A percentile compares a stretch with the other conserved stretches of the same genome.
These are phyloP conservation scores for Fusarium stilboides DNA, from an alignment of 2,329 filamentous ascomycete species.

Conservation along the genomic window DNA sequence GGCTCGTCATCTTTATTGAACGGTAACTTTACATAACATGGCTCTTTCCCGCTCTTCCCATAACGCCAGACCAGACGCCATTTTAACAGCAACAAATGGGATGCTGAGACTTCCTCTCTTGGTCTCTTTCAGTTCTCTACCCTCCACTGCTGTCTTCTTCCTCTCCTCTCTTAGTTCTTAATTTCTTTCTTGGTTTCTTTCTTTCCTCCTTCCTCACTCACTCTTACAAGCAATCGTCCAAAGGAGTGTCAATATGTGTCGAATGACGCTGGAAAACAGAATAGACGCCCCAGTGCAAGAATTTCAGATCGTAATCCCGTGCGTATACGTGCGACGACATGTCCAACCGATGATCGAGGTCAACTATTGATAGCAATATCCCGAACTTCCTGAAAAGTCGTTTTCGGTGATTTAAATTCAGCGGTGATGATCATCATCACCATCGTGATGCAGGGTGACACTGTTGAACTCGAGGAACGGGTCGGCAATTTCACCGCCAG, in stretches of 20 bases:
- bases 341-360: slow-evolving; percentile 28
- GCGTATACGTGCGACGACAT: slow-evolving; percentile 44
- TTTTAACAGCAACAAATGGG: slow-evolving; percentile 44
- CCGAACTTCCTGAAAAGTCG: slow-evolving; percentile 11
- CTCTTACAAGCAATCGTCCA: slow-evolving; percentile 31
- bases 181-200: slow-evolving; percentile 6
- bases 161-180: not conserved
- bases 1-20: slow-evolving; percentile 47
- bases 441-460: slow-evolving; percentile 96
- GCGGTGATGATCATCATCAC: slow-evolving; percentile 74
- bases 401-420: slow-evolving; percentile 12
- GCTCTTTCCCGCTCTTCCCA: slow-evolving; percentile 51
- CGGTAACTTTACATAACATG: slow-evolving; percentile 51
- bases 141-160: slow-evolving; percentile 9
- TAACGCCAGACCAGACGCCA: slow-evolving; percentile 54
- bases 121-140: slow-evolving; percentile 24
- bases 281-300: slow-evolving; percentile 43
- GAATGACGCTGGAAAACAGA: slow-evolving; percentile 45
- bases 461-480: slow-evolving; percentile 99
- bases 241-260: slow-evolving; percentile 47
- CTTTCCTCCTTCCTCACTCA: slow-evolving; percentile 2
- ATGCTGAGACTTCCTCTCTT: slow-evolving; percentile 40
- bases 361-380: slow-evolving; percentile 23
- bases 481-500: slow-evolving; percentile 85
- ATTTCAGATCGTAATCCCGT: slow-evolving; percentile 45